Conservation (phyloP, 2,329 filamentous ascomycete genomes). For the Zalaria obscura region DNA sequence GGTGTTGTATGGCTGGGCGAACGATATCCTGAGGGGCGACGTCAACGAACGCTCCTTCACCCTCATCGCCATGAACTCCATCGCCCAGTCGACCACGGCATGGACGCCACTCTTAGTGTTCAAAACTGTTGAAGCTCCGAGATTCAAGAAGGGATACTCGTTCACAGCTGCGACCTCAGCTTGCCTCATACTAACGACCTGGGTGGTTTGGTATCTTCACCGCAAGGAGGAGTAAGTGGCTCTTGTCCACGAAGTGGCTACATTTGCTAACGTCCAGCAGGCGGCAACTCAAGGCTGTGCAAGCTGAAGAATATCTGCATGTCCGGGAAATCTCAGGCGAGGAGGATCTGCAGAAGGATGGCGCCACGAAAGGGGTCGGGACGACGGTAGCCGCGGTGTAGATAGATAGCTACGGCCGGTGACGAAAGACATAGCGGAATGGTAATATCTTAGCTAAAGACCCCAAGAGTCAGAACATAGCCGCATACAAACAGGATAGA, state of each 20-base stretch:
- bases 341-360: too few species aligned
- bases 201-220: conserved; percentile 5
- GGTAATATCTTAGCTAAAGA: too few species aligned
- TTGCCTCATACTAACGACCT: conserved; percentile 17
- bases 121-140: conserved; percentile 28
- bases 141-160: conserved; percentile 28
- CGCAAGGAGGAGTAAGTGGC: conserved; percentile 6
- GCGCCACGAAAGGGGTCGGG: too few species aligned
- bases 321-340: too few species aligned
- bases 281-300: too few species aligned
- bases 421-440: too few species aligned
- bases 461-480: too few species aligned
- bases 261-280: too few species aligned
- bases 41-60: conserved; percentile 39
- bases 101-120: conserved; percentile 43
- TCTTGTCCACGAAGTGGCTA: conserved; percentile 28
- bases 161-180: conserved; percentile 26
- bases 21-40: conserved; percentile 24
- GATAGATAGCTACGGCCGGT: too few species aligned
- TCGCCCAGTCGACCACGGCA: conserved; percentile 41
- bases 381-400: too few species aligned
- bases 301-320: too few species aligned
- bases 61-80: conserved; percentile 36
- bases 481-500: too few species aligned
- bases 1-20: conserved; percentile 27